A percentile compares a stretch with the other conserved stretches of the same genome.
These are phyloP conservation scores for Begonia peltatifolia DNA, from an alignment of 306 rosid genomes.

Conservation along the genomic window DNA sequence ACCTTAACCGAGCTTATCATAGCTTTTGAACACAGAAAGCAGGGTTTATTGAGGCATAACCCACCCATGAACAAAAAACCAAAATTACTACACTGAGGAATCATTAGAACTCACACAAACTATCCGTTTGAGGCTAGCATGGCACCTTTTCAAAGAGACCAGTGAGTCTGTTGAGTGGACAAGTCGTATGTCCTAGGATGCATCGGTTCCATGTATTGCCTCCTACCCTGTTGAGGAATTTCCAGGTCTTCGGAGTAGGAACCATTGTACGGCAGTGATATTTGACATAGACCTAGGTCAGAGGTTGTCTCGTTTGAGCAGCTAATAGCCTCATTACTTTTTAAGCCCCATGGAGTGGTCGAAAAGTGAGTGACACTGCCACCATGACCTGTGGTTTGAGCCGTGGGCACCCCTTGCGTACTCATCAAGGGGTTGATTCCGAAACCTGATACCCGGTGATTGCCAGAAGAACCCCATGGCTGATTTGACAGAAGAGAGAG, in stretches of 20 bases:
- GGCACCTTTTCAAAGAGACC: constrained; percentile 46
- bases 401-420: constrained; percentile 9
- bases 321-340: constrained; percentile 36
- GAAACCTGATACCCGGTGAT: constrained; percentile 26
- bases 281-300: constrained; percentile 51
- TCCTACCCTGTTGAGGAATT: constrained; percentile 41
- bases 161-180: constrained; percentile 37
- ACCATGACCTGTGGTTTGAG: neutral
- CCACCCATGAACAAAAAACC: no score
- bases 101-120: no score
- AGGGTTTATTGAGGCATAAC: no score
- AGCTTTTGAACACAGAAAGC: no score
- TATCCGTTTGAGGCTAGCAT: no score
- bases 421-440: constrained; percentile 11
- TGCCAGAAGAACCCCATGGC: constrained; percentile 42
- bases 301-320: constrained; percentile 29
- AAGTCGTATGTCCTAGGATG: constrained; percentile 35
- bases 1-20: no score
- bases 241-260: constrained; percentile 39
- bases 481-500: constrained; percentile 99
- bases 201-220: constrained; percentile 56
- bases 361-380: constrained; percentile 31
- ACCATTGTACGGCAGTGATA: constrained; percentile 35
- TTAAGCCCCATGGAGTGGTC: constrained; percentile 44
- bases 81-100: no score